Conservation (phyloP, 257 asterid genomes). For the Vinca minor region DNA sequence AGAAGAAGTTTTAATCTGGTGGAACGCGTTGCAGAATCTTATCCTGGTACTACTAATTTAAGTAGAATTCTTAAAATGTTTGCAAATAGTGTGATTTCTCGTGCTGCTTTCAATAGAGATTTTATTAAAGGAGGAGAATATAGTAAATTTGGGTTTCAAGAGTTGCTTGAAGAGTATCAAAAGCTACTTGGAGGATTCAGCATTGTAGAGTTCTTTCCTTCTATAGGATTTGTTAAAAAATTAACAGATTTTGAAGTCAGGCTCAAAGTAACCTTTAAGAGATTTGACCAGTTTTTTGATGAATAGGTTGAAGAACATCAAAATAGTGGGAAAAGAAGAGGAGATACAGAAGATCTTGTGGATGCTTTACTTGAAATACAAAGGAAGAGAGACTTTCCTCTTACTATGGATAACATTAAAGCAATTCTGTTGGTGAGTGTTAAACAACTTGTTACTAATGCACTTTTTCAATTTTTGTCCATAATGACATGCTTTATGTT, state of each 20-base stretch:
- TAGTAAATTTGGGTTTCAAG: constrained; percentile 34
- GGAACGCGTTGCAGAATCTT: constrained; percentile 25
- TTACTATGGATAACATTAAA: constrained; percentile 56
- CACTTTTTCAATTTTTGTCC: too few species aligned
- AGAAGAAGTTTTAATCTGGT: constrained; percentile 37
- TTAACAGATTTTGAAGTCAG: constrained; percentile 38
- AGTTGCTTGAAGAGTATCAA: constrained; percentile 43
- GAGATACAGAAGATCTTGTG: too few species aligned
- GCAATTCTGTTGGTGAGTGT: constrained; percentile 47
- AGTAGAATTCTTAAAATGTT: constrained; percentile 28
- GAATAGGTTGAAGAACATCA: constrained; percentile 28
- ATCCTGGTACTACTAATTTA: constrained; percentile 13
- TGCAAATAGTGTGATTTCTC: constrained; percentile 43
- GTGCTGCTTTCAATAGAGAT: constrained; percentile 38
- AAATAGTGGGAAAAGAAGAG: constrained; percentile 29
- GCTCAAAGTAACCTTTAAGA: constrained; percentile 29
- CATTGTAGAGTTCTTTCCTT: constrained; percentile 54
- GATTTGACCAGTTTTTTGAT: constrained; percentile 35
- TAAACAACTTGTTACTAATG: background rate
- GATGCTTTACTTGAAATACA: too few species aligned
- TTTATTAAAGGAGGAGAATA: constrained; percentile 38
- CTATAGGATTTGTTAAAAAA: constrained; percentile 39
- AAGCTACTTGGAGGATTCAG: constrained; percentile 47
- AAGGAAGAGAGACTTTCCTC: too few species aligned
- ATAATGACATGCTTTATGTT: too few species aligned